Conservation (phyloP, 495 filamentous ascomycete species). For the Staphylotrichum longicolle region DNA sequence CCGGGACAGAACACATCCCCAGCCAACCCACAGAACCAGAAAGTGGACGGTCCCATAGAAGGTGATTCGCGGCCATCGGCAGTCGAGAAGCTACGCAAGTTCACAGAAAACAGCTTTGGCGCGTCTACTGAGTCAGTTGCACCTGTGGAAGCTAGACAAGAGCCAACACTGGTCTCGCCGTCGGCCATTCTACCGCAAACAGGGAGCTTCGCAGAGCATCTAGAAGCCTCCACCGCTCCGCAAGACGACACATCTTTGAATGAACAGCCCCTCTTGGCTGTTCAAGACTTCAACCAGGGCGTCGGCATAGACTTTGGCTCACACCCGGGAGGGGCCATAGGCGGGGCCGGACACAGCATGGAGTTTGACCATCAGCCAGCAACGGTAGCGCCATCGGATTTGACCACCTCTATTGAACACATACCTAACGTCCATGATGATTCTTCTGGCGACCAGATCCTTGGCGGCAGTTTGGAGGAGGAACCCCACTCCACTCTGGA, state of each 20-base stretch:
- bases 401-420: conserved; percentile 37
- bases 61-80: conserved; percentile 24
- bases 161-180: conserved; percentile 14
- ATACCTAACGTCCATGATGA: conserved; percentile 28
- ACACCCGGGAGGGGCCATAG: not conserved
- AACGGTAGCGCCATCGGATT: conserved; percentile 41
- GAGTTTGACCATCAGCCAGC: conserved; percentile 24
- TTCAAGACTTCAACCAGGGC: conserved; percentile 11
- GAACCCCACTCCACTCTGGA: not conserved
- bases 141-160: not conserved
- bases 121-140: not conserved
- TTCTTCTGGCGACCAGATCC: conserved; percentile 20
- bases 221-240: conserved; percentile 5
- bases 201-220: not conserved
- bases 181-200: conserved; percentile 14
- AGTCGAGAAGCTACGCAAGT: conserved; percentile 30
- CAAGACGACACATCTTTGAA: not conserved
- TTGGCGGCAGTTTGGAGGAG: conserved; percentile 3
- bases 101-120: conserved; percentile 18
- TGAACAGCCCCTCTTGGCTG: conserved; percentile 18
- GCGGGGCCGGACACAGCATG: not conserved
- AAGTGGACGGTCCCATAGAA: conserved; percentile 27
- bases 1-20: not conserved
- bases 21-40: not conserved
- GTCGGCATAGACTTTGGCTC: conserved; percentile 7